Conservation (phyloP, 2,329 filamentous ascomycete genomes). For the Talaromyces albobiverticillius region DNA sequence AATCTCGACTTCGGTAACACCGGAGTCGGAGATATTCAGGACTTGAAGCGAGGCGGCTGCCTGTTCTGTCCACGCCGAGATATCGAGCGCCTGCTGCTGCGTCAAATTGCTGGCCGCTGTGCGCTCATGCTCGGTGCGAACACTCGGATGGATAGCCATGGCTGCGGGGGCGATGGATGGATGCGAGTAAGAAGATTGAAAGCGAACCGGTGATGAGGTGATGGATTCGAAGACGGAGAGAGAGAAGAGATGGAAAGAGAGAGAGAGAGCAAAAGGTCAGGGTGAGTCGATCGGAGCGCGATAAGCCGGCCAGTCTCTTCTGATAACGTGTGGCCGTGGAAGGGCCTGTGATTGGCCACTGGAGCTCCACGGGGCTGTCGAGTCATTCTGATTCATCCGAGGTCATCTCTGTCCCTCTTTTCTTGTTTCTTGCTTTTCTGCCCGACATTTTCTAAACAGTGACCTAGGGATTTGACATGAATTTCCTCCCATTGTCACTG, state of each 20-base stretch:
- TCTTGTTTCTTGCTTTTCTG: not conserved
- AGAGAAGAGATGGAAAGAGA: not conserved
- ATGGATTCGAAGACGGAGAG: not conserved
- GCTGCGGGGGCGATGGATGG: constrained; percentile 1
- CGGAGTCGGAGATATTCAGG: constrained; percentile 28
- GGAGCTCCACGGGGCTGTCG: not conserved
- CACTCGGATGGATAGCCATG: constrained; percentile 44
- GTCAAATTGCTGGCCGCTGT: constrained; percentile 27
- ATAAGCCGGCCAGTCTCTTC: constrained; percentile 8
- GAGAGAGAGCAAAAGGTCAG: not conserved
- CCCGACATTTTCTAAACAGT: not conserved
- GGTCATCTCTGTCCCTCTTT: not conserved
- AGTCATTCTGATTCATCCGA: constrained; percentile 14
- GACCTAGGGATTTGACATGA: too few species aligned
- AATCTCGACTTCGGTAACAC: constrained; percentile 27
- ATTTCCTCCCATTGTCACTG: too few species aligned
- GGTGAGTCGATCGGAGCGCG: constrained; percentile 2
- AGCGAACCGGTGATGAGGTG: not conserved
- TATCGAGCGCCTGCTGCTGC: constrained; percentile 50
- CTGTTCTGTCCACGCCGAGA: constrained; percentile 64
- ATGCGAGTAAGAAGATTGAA: not conserved
- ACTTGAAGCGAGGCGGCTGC: constrained; percentile 37
- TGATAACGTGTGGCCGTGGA: constrained; percentile 5
- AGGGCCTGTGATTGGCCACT: not conserved
- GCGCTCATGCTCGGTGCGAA: constrained; percentile 26